Base-by-base conservation (phyloP, 805 yeast genomes). In the Kurtzmaniella cleridarum region DNA sequence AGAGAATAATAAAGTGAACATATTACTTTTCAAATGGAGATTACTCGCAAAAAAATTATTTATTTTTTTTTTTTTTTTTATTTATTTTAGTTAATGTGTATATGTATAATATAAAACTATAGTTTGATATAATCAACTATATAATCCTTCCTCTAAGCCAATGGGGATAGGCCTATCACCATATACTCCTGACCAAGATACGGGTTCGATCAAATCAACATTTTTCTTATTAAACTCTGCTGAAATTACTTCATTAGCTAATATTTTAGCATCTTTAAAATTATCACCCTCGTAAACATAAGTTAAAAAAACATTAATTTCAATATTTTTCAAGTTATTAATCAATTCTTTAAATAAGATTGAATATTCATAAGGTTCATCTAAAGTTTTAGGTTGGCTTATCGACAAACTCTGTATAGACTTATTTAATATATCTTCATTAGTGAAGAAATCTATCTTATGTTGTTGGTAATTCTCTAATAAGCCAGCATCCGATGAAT, bases 241-340 rank as follows among this genome's bases (percentile, higher is more conserved):
- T 3, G 59, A 47, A 5, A 55, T 46, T 2, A 70, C 55, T 26
- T 59, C 56, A 10, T 45, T 44, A 2, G 84, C 79, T 43, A 83
- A 58, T 8, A 54, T 44, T 32, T 65, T 66, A 6, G 95, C 93
- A 56, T 89, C 96, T 15, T 59, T 53, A 23, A 81, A 74, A 57
- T 91, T 91, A 58, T 90, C 97, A 27, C 98, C 97, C 56, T 90
- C 97, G 58, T 86, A 88, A 1, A 83, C 95, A 54, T 72, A 80
- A 13, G 76, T 66, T 9, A 76, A 75, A n/a, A 76, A 44, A 3
- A 74, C 71, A n/a, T 52, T 57, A 15, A 69, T 54, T 7, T 52
- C 50, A 38, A 53, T 28, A 23, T 41, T 14, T n/a, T 31, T 36
- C n/a, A 38, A 27, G 13, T 23, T 36, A 18, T 37, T 32, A 15